These are phyloP conservation scores for Umbilicaria muhlenbergii DNA, from an alignment of 495 filamentous ascomycete genomes.

Conservation along the genomic window DNA sequence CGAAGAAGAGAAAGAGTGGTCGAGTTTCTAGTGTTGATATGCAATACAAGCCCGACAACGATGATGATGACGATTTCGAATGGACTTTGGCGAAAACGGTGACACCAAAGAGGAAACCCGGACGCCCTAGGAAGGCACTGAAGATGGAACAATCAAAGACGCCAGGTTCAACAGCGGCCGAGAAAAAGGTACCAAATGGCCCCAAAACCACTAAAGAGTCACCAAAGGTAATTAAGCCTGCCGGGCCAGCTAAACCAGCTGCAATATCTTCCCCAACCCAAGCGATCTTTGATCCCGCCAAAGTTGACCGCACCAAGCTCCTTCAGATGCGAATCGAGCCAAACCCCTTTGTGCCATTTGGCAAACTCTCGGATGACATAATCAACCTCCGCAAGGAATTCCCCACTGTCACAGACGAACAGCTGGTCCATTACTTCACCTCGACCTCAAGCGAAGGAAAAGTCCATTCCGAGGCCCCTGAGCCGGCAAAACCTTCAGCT, in stretches of 20 bases:
- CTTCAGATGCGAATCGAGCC: slow-evolving; percentile 7
- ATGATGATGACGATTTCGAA: too few relatives aligned
- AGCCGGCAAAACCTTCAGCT: too few relatives aligned
- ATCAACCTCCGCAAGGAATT: slow-evolving; percentile 7
- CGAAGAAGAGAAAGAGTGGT: not conserved
- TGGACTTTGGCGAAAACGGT: too few relatives aligned
- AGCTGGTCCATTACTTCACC: slow-evolving; percentile 2
- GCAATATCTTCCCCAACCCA: not conserved
- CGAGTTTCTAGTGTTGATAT: too few relatives aligned
- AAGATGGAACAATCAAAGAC: not conserved
- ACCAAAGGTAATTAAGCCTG: not conserved
- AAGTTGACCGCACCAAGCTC: slow-evolving; percentile 4
- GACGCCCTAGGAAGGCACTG: not conserved
- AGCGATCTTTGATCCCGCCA: not conserved
- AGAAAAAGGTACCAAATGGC: too few relatives aligned
- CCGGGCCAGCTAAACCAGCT: not conserved
- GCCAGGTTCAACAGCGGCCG: not conserved
- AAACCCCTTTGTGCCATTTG: slow-evolving; percentile 5
- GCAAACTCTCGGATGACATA: slow-evolving; percentile 6
- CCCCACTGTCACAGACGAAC: not conserved
- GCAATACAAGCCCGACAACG: too few relatives aligned
- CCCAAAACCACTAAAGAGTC: not conserved
- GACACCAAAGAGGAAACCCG: not conserved
- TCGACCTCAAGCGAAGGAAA: not conserved
- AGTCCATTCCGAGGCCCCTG: too few relatives aligned